Base-by-base conservation (phyloP, 495 filamentous ascomycete species). In the Trichoderma erinaceum region DNA sequence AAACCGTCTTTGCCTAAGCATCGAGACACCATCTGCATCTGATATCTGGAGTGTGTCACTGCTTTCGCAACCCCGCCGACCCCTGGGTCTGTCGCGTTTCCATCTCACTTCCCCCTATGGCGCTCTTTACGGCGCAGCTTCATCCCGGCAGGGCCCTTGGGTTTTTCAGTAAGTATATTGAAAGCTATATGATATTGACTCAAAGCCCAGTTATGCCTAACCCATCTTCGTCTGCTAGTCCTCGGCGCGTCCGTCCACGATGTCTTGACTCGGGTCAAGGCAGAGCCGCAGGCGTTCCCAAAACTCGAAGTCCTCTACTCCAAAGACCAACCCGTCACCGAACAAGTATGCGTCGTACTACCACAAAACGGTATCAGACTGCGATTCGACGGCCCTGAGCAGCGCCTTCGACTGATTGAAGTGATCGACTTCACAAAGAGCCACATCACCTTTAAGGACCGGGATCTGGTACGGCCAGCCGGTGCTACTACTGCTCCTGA, bases 321-420 rank as follows among this genome's bases (percentile, higher is more conserved):
- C 27, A 78, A 85, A 8, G 76, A 78, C 18, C 79, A 89, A 16
- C 95, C 95, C 35, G 81, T 97, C 12, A 79, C 74, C n/a, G 82
- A 86, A 6, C 90, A 91, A 1, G 83, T 97, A 25, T 75, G 90
- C 43, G 73, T 99, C 38, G 83, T 81, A 46, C 85, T 97, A 13
- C 90, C 92, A 12, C 83, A 84, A 7, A 97, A 97, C 77, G 95
- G 95, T 23, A 72, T 99, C 32, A 90, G 94, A 15, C 79, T 98
- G 64, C 91, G 90, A 32, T 99, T 99, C 72, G 95, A 99, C 74
- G 95, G 94, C 0, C 88, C 92, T 3, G 92, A 97, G 72, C 95
- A 99, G 78, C 85, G 93, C 52, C 81, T 99, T 18, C 89, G 95
- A 1, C 77, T 99, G 64, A 91, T 99, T 73, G 95, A 99, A 76